Evolutionary conservation across 495 filamentous ascomycete genomes (phyloP), one percentile per base, ranked within the genome.

Genomic region (Penicillium paradoxum): DNA sequence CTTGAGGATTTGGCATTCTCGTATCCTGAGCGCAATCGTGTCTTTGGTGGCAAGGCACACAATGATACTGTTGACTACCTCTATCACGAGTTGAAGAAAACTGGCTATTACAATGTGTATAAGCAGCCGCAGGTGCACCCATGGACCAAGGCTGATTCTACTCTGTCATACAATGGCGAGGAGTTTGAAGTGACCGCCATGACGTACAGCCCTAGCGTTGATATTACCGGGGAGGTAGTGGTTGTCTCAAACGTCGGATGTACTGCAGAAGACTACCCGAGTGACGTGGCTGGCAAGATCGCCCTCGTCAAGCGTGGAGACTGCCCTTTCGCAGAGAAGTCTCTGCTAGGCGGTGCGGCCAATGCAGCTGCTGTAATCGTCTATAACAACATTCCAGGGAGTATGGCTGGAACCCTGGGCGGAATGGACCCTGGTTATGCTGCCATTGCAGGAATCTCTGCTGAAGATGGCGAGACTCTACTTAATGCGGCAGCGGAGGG

Each of bases 1-100:
- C 73, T 78, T 18, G 63, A 78, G 54, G 61, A 69, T 49, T 69
- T 80, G 42, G 77, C 76, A 9, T 78, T 79, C 55, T 51, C 70
- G 19, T 65, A 68, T 43, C 68, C 73, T 0, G 69, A 73, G 27
- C 67, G 71, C 22, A 82, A 81, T 57, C 74, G 85, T 42, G 79
- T 82, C 19, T 83, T 86, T 58, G 83, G 84, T 24, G 67, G 75
- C 17, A 55, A 62, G 6, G 84, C 83, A 29, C 86, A 89, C 67
- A 79, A 83, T 34, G 73, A 75, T 54, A 89, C 82, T 0, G 76
- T 86, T 49, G 71, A 86, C 37, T 89, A 76, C 54, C 61, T 89
- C 57, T 80, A 80, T 56, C 63, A 74, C 32, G 65, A 74, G 40
- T 66, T 85, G 39, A 61, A 71, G 55, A 63, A 63, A 15, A 67